phyloP scores from a whole-genome alignment of 768 basidiomycete species.

The Rhodotorula kratochvilovae region DNA sequence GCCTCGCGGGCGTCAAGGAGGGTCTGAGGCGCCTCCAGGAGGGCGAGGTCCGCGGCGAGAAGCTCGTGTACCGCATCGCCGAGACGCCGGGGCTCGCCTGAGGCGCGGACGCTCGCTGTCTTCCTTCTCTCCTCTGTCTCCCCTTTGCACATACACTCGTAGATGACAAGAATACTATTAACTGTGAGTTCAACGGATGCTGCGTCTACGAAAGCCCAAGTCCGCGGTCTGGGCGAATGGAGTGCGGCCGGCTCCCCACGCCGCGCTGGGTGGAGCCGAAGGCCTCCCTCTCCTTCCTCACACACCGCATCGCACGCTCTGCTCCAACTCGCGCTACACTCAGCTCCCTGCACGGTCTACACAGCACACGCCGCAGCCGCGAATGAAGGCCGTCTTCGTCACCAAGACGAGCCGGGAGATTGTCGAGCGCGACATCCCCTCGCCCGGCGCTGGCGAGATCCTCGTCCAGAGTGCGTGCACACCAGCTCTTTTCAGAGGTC shows the following conservation, averaged over 20 bases:
- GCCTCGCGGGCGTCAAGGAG: conserved; percentile 40
- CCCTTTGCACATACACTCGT: too few relatives aligned
- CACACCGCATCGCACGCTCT: too few relatives aligned
- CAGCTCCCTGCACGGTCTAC: too few relatives aligned
- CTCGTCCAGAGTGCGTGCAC: conserved; percentile 35
- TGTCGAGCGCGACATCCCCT: conserved; percentile 10
- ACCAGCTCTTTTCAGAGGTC: neutral
- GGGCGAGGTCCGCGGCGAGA: conserved; percentile 39
- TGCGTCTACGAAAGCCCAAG: too few relatives aligned
- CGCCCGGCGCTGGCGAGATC: conserved; percentile 14
- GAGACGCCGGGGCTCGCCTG: conserved; percentile 35
- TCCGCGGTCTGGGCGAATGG: too few relatives aligned
- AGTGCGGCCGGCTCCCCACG: neutral
- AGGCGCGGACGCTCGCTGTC: neutral
- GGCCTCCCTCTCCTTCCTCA: neutral
- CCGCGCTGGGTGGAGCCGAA: neutral
- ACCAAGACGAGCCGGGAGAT: conserved; percentile 7
- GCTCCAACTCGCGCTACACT: too few relatives aligned
- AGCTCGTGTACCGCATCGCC: conserved; percentile 42
- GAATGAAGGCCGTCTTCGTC: conserved; percentile 30
- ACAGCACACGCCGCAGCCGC: too few relatives aligned
- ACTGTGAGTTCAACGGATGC: too few relatives aligned
- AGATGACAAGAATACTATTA: too few relatives aligned
- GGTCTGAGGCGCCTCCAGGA: conserved; percentile 39
- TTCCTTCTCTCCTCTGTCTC: too few relatives aligned